Percentiles rank a stretch among this genome's conserved stretches.
These are phyloP conservation scores for Arachnomyces sp. DNA, from an alignment of 2,329 filamentous ascomycete genomes.

Conservation along the genomic window DNA sequence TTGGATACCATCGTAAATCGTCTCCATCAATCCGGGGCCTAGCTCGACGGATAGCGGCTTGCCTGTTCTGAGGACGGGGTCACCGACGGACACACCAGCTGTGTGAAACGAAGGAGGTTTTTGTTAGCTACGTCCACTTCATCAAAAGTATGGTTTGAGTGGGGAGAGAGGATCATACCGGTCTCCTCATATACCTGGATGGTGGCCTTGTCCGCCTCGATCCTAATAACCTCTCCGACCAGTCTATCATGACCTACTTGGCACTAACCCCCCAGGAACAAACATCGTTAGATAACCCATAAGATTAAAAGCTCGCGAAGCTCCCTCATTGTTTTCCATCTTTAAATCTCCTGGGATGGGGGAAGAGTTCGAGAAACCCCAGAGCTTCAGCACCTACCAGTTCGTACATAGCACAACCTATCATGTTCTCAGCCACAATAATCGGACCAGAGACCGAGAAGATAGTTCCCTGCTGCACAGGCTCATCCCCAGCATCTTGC, in stretches of 20 bases:
- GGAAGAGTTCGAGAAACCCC: conserved; percentile 5
- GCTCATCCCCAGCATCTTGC: conserved; percentile 42
- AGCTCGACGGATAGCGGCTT: conserved; percentile 97
- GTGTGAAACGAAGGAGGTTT: conserved; percentile 3
- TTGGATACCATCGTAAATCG: conserved; percentile 99
- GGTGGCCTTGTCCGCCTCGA: conserved; percentile 89
- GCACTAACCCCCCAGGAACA: conserved; percentile 49
- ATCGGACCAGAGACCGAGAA: conserved; percentile 78
- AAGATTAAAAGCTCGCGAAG: background rate
- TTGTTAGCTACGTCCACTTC: conserved; percentile 1
- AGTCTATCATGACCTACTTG: conserved; percentile 86
- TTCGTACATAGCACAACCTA: conserved; percentile 99
- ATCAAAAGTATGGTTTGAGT: background rate
- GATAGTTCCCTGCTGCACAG: conserved; percentile 47
- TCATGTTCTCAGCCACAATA: conserved; percentile 96
- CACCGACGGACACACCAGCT: conserved; percentile 90
- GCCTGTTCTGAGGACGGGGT: conserved; percentile 81
- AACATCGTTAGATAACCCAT: conserved; percentile 9
- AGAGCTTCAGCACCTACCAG: conserved; percentile 53
- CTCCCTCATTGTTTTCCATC: too few species aligned
- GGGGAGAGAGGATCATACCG: conserved; percentile 49
- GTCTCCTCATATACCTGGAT: conserved; percentile 99
- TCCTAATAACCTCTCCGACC: conserved; percentile 95
- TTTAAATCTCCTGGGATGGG: too few species aligned
- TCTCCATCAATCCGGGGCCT: conserved; percentile 93